These are phyloP conservation scores for Phyllosticta citrichinensis DNA, from an alignment of 2,329 filamentous ascomycete genomes.

Conservation along the genomic window DNA sequence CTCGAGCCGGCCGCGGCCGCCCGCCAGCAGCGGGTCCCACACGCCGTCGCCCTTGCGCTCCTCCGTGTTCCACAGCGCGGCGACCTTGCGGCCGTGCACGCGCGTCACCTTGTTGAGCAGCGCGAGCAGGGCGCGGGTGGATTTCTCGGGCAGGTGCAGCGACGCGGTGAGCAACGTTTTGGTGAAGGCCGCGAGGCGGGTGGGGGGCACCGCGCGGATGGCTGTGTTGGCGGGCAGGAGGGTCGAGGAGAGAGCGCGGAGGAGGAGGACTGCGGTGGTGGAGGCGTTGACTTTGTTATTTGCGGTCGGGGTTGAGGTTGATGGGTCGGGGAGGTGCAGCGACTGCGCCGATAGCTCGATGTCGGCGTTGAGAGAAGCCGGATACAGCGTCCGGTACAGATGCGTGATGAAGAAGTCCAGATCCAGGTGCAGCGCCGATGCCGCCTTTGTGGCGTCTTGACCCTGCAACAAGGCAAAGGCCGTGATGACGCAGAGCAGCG, in stretches of 20 bases:
- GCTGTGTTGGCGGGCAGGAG: constrained; percentile 68
- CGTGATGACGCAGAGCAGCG: constrained; percentile 88
- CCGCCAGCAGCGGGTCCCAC: constrained; percentile 57
- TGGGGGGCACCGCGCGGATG: constrained; percentile 64
- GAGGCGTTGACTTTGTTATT: constrained; percentile 81
- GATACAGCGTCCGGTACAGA: constrained; percentile 76
- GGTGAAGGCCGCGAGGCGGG: constrained; percentile 81
- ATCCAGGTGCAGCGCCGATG: constrained; percentile 73
- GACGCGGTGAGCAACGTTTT: constrained; percentile 80
- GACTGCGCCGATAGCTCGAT: constrained; percentile 73
- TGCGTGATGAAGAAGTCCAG: constrained; percentile 92
- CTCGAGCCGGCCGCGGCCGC: constrained; percentile 53
- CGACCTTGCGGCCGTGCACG: constrained; percentile 72
- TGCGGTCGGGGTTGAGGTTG: constrained; percentile 33
- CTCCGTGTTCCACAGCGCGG: constrained; percentile 86
- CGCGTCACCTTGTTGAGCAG: constrained; percentile 70
- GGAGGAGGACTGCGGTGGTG: constrained; percentile 84
- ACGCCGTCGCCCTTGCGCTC: constrained; percentile 85
- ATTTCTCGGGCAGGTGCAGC: constrained; percentile 86
- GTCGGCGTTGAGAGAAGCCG: constrained; percentile 70
- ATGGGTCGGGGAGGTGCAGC: constrained; percentile 58
- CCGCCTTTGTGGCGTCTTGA: constrained; percentile 81
- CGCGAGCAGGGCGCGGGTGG: constrained; percentile 66
- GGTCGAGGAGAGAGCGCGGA: constrained; percentile 67
- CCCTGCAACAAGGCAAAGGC: constrained; percentile 93